Evolutionary conservation across 225 moss, liverwort and hornwort genomes (phyloP).

Genomic region (Marchantia paleacea): DNA sequence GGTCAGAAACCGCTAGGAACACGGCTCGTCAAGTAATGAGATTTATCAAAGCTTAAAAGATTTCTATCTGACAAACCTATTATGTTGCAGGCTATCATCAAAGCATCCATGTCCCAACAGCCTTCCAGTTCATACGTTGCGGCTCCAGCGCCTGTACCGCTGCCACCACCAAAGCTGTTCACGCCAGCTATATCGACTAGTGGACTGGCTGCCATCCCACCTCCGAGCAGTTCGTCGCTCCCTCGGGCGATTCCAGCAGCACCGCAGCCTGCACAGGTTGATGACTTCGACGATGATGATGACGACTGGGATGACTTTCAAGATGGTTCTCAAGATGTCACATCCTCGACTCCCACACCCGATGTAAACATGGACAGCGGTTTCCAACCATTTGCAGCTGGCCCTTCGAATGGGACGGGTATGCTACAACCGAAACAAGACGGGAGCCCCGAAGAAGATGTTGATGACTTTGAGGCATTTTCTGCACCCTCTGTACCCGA

Average conservation of each 20-base stretch:
- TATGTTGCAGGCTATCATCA: conserved; percentile 63
- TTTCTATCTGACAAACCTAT: not conserved
- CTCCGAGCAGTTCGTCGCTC: conserved; percentile 53
- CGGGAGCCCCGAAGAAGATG: not conserved
- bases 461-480: not conserved
- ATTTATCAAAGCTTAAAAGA: not conserved
- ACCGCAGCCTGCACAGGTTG: conserved; percentile 40
- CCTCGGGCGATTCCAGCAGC: conserved; percentile 46
- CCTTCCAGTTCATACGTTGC: conserved; percentile 43
- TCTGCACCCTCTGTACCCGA: conserved; percentile 6
- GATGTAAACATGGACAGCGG: not conserved
- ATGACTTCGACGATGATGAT: conserved; percentile 61
- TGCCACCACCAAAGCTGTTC: conserved; percentile 45
- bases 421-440: not conserved
- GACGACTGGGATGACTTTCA: conserved; percentile 98
- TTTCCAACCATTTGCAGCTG: conserved; percentile 13
- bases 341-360: not conserved
- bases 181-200: conserved; percentile 45
- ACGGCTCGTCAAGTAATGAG: not conserved
- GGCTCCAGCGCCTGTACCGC: conserved; percentile 35
- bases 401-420: too few relatives aligned
- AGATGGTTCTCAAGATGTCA: conserved; percentile 42
- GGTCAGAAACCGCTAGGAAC: not conserved
- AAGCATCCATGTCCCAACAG: conserved; percentile 85
- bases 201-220: conserved; percentile 50